These are phyloP conservation scores for Eucalyptus regnans DNA, from an alignment of 345 rosid species.

Conservation along the genomic window DNA sequence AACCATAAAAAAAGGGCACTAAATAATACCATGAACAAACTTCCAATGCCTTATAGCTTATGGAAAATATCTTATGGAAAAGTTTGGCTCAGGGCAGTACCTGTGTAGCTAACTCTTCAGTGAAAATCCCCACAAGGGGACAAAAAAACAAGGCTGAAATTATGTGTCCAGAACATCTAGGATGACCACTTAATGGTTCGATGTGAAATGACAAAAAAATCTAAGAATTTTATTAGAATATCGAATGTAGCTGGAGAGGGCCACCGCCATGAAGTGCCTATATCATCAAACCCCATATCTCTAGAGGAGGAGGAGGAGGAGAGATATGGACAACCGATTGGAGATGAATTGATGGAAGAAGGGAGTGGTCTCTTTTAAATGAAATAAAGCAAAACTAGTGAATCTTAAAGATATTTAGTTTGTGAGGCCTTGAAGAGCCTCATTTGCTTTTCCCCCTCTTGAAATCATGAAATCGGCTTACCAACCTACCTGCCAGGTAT, in stretches of 20 bases:
- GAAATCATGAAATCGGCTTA: slow-evolving; percentile 35
- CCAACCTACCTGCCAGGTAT: slow-evolving; percentile 93
- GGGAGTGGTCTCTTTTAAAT: not conserved
- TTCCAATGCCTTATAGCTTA: not conserved
- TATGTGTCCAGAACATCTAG: not conserved
- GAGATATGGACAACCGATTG: not conserved
- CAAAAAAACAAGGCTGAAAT: not conserved
- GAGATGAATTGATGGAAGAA: not conserved
- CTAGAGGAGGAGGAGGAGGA: not conserved
- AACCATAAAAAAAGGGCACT: not conserved
- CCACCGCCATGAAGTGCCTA: not conserved
- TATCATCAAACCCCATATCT: not conserved
- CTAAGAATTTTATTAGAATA: not conserved
- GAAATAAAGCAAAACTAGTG: not conserved
- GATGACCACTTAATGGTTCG: not conserved
- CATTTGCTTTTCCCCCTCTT: not conserved
- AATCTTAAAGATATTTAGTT: not conserved
- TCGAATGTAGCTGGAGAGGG: not conserved
- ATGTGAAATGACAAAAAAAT: not conserved
- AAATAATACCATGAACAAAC: not conserved
- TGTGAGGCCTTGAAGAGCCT: not conserved
- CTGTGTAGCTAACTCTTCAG: not conserved
- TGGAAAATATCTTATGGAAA: not conserved
- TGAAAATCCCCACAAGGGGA: not conserved
- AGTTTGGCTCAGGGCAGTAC: not conserved